Evolutionary conservation across 176 grass and related monocot genomes (phyloP).

Genomic region (Carex myosuroides): DNA sequence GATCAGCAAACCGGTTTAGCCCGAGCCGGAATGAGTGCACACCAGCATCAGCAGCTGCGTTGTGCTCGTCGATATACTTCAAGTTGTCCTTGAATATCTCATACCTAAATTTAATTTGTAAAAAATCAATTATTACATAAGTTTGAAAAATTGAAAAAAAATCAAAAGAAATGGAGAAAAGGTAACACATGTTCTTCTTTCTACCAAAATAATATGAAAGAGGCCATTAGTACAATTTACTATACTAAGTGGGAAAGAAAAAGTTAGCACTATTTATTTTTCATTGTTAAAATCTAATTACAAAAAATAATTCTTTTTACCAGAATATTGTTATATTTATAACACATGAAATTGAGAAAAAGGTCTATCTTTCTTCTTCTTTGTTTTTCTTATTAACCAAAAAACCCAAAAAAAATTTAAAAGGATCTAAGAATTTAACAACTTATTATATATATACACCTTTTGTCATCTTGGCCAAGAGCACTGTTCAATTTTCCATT

Average conservation of each 20-base stretch:
- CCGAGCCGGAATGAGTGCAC: constrained; percentile 74
- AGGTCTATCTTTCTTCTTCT: not conserved
- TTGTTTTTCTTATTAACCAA: not conserved
- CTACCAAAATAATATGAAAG: not conserved
- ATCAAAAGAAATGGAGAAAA: not conserved
- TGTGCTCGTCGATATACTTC: constrained; percentile 60
- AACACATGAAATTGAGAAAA: not conserved
- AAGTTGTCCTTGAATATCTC: constrained; percentile 72
- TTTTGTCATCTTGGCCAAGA: constrained; percentile 46
- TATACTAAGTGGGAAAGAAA: not conserved
- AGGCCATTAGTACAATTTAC: not conserved
- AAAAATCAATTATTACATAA: not conserved
- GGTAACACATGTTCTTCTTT: not conserved
- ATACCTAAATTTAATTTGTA: constrained; percentile 18
- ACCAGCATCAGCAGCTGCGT: constrained; percentile 63
- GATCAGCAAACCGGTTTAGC: constrained; percentile 77
- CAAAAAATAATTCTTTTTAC: not conserved
- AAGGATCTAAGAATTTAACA: not conserved
- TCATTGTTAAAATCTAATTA: not conserved
- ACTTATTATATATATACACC: not conserved
- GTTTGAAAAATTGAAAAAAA: not conserved
- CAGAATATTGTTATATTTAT: not conserved
- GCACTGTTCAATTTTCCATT: constrained; percentile 41
- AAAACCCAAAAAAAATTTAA: not conserved
- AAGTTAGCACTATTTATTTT: not conserved